Conservation (phyloP, 1,284 basidiomycete genomes). For the Xerocomus subilludens region DNA sequence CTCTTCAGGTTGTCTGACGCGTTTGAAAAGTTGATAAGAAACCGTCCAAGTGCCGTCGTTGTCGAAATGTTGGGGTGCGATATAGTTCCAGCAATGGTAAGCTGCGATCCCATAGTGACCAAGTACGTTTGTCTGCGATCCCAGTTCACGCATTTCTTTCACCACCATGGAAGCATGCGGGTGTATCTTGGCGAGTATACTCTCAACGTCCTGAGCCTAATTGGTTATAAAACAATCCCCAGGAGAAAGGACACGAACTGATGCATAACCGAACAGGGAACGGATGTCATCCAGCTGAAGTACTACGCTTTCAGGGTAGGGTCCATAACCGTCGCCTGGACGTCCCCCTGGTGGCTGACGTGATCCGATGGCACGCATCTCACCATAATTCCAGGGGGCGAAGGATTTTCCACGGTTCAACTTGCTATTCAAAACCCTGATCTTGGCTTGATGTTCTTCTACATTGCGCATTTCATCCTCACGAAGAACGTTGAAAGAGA, state of each 20-base stretch:
- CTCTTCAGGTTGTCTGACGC: background rate
- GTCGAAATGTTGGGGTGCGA: slow-evolving; percentile 24
- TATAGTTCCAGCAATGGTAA: slow-evolving; percentile 33
- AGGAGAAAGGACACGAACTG: background rate
- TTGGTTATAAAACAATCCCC: no score
- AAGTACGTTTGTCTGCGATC: background rate
- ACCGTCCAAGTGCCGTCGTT: slow-evolving; percentile 19
- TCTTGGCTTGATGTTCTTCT: slow-evolving; percentile 8
- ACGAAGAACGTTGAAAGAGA: background rate
- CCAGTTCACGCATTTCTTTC: background rate
- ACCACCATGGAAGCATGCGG: background rate
- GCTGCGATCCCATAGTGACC: slow-evolving; percentile 19
- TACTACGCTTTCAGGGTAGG: background rate
- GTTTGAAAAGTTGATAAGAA: slow-evolving; percentile 25
- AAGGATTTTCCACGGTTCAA: background rate
- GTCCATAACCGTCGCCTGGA: slow-evolving; percentile 20
- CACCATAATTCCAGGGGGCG: background rate
- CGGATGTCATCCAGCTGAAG: slow-evolving; percentile 2
- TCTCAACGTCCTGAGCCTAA: slow-evolving; percentile 31
- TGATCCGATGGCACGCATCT: slow-evolving; percentile 12
- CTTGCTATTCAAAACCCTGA: background rate
- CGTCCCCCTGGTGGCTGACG: slow-evolving; percentile 10
- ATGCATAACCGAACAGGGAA: slow-evolving; percentile 12
- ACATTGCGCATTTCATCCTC: background rate
- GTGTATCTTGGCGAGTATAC: slow-evolving; percentile 7